Conservation (phyloP, 805 yeast species). For the Saturnispora kantuleensis region DNA sequence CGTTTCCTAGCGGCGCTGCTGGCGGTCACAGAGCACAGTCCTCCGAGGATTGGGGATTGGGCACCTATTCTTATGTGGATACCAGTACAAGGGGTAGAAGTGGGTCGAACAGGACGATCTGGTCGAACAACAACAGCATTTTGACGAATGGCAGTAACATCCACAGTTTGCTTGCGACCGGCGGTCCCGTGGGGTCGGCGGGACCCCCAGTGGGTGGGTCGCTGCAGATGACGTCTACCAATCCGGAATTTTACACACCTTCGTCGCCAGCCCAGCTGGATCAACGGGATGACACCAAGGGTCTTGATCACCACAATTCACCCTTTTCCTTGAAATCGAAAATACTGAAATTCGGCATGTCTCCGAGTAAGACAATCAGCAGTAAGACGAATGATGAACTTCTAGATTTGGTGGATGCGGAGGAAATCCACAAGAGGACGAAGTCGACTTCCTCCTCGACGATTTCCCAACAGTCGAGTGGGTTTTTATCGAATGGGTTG, state of each 20-base stretch:
- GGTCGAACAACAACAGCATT: slow-evolving; percentile 6
- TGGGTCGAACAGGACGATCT: slow-evolving; percentile 6
- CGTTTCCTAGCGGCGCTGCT: slow-evolving; percentile 5
- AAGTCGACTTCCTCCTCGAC: slow-evolving; percentile 1
- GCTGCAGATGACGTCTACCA: slow-evolving; percentile 4
- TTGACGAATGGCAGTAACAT: slow-evolving; percentile 13
- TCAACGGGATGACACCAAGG: neutral
- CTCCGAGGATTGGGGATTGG: neutral
- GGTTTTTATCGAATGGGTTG: slow-evolving; percentile 1
- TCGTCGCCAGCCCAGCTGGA: too few relatives aligned
- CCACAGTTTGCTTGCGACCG: slow-evolving; percentile 30
- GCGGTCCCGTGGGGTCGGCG: slow-evolving; percentile 1
- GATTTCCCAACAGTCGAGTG: slow-evolving; percentile 2
- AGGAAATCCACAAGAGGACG: slow-evolving; percentile 3
- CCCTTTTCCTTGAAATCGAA: slow-evolving; percentile 30
- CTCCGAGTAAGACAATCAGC: slow-evolving; percentile 24
- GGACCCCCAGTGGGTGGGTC: neutral
- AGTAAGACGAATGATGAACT: slow-evolving; percentile 9
- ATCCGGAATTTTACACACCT: slow-evolving; percentile 4
- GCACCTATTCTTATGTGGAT: slow-evolving; percentile 5
- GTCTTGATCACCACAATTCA: slow-evolving; percentile 16
- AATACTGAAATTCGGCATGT: slow-evolving; percentile 29
- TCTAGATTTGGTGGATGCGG: slow-evolving; percentile 9
- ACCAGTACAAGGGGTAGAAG: slow-evolving; percentile 1
- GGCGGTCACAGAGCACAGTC: neutral